These are phyloP conservation scores for Xylaria sp. DNA, from an alignment of 2,329 filamentous ascomycete species.

Conservation along the genomic window DNA sequence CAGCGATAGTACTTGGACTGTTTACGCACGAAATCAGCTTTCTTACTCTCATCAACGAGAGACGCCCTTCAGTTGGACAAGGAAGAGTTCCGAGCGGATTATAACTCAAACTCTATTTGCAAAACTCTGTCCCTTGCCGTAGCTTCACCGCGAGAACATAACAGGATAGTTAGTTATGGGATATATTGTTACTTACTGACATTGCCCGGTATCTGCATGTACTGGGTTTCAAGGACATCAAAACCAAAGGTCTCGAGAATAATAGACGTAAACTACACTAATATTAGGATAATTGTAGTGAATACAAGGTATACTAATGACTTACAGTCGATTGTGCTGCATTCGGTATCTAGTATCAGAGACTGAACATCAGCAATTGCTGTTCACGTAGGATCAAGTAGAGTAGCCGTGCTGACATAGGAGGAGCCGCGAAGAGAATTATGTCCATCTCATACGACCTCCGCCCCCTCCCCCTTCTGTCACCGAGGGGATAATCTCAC, in stretches of 20 bases:
- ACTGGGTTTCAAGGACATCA: conserved; percentile 57
- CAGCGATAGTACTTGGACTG: conserved; percentile 58
- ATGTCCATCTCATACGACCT: background rate
- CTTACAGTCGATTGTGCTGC: conserved; percentile 56
- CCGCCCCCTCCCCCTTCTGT: background rate
- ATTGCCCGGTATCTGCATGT: conserved; percentile 66
- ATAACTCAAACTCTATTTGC: too few species aligned
- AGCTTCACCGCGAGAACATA: too few species aligned
- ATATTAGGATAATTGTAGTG: background rate
- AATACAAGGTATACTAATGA: background rate
- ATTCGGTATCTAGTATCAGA: conserved; percentile 52
- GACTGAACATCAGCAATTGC: background rate
- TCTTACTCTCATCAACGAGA: background rate
- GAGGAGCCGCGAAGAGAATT: background rate
- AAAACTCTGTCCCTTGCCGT: too few species aligned
- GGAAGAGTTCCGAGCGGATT: too few species aligned
- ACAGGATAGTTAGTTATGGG: too few species aligned
- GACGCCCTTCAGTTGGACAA: too few species aligned
- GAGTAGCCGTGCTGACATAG: background rate
- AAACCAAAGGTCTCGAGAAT: conserved; percentile 43
- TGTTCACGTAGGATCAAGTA: too few species aligned
- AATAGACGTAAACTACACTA: conserved; percentile 38
- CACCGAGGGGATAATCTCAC: background rate
- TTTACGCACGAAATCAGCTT: background rate
- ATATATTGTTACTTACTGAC: conserved; percentile 40